These are phyloP conservation scores for Mucor mucedo DNA, from an alignment of 371 early-diverging fungal genomes.

Conservation along the genomic window DNA sequence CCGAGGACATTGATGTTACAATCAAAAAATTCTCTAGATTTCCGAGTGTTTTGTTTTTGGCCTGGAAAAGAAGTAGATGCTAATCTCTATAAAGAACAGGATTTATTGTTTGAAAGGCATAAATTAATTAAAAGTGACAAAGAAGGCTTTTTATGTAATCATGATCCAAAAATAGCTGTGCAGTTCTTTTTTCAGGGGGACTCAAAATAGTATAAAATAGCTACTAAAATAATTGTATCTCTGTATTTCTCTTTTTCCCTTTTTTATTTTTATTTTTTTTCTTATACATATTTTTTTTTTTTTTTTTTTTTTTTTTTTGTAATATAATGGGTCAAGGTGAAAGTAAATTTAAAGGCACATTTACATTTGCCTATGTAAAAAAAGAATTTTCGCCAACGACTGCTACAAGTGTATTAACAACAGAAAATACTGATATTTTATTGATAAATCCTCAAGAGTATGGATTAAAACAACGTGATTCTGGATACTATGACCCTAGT, in stretches of 20 bases:
- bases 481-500: conserved; percentile 11
- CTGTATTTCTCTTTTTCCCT: conserved; percentile 1
- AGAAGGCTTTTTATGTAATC: conserved; percentile 1
- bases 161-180: conserved; percentile 7
- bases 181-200: conserved; percentile 4
- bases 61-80: no score
- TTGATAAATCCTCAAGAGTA: conserved; percentile 15
- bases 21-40: no score
- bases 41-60: no score
- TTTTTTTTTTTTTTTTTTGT: conserved; percentile 17
- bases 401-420: not conserved
- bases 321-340: conserved; percentile 23
- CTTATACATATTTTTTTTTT: conserved; percentile 5
- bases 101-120: no score
- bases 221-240: not conserved
- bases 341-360: conserved; percentile 22
- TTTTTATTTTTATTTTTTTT: conserved; percentile 11
- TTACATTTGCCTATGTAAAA: conserved; percentile 18
- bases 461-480: conserved; percentile 16
- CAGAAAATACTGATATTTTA: not conserved
- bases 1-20: no score
- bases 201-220: not conserved
- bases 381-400: not conserved
- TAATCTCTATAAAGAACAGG: no score
- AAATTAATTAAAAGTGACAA: not conserved